Conservation (phyloP, 2,329 filamentous ascomycete genomes). For the Cercospora sp. region DNA sequence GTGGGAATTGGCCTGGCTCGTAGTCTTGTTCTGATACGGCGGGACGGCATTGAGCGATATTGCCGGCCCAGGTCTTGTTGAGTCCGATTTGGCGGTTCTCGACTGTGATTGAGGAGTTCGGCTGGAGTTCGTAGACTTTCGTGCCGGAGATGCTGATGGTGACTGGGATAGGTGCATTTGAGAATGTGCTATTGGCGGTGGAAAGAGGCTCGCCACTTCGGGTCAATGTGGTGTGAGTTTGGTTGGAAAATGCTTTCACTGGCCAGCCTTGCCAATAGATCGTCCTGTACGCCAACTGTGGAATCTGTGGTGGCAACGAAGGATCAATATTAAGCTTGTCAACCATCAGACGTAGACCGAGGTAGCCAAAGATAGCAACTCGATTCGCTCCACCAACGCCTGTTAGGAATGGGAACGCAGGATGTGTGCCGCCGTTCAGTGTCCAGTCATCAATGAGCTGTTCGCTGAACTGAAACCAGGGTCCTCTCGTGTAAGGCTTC, state of each 20-base stretch:
- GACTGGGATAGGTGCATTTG: conserved; percentile 58
- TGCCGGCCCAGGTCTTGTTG: conserved; percentile 56
- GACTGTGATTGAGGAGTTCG: conserved; percentile 54
- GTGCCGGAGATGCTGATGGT: conserved; percentile 48
- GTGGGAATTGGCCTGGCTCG: conserved; percentile 67
- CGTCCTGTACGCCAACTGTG: conserved; percentile 60
- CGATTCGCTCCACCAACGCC: conserved; percentile 70
- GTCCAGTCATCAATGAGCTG: conserved; percentile 63
- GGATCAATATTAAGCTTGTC: conserved; percentile 64
- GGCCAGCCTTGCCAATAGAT: conserved; percentile 68
- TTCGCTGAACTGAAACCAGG: conserved; percentile 71
- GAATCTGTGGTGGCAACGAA: conserved; percentile 64
- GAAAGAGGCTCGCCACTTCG: conserved; percentile 52
- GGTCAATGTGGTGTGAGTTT: conserved; percentile 63
- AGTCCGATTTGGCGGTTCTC: conserved; percentile 60
- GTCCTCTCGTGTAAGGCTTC: conserved; percentile 63
- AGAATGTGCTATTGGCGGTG: conserved; percentile 57
- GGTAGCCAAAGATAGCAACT: conserved; percentile 66
- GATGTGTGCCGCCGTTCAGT: conserved; percentile 65
- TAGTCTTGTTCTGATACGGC: conserved; percentile 47
- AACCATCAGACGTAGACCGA: conserved; percentile 62
- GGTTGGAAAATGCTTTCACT: conserved; percentile 61
- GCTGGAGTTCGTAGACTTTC: conserved; percentile 39
- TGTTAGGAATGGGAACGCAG: conserved; percentile 70
- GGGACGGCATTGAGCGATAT: conserved; percentile 65